Base-by-base conservation (phyloP, 176 grass and related monocot species). In the Eragrostis nindensis region DNA sequence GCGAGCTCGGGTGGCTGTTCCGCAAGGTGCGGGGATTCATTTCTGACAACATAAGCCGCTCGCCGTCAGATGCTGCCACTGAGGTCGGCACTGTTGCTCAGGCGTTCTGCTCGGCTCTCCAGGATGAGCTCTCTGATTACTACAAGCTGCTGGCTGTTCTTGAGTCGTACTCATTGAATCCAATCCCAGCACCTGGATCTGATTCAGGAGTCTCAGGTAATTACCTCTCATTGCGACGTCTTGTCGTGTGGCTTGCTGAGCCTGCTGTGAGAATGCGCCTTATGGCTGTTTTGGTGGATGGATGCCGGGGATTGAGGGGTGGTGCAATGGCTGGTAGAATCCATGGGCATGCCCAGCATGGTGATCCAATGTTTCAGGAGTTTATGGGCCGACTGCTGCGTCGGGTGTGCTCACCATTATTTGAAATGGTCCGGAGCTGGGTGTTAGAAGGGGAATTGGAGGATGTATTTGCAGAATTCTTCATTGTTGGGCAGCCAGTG, bases 381-480 rank as follows among this genome's bases (percentile, higher is more conserved):
- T 98, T 98, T 65, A 98, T 98, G 95, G 90, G 83, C 8, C 79
- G 87, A 18, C 86, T 98, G 56, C 82, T 97, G 22, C 88, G 82
- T 11, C 56, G 92, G 25, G 92, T 94, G 11, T 98, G 95, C 76
- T 98, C 95, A 1, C 95, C 95, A 10, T 79, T 98, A n/a, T 98
- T 98, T 47, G 92, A 98, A 81, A 98, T 98, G 95, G 95, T 98
- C 48, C 50, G 80, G 11, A 87, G 89, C 64, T 98, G 95, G 95
- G 92, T 98, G 11, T 74, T 92, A 65, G 90, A 94, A 86, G 95
- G 95, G 17, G 92, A 98, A 55, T 81, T 98, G 66, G 90, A 98
- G 74, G 95, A 98, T 78, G 77, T 91, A 5, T 98, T 98, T 79
- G 70, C 75, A 27, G 95, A 98, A 67, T 98, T 98, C 79, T 98